phyloP scores from a whole-genome alignment of 495 filamentous ascomycete species.

The Penicillium maclennaniae region DNA sequence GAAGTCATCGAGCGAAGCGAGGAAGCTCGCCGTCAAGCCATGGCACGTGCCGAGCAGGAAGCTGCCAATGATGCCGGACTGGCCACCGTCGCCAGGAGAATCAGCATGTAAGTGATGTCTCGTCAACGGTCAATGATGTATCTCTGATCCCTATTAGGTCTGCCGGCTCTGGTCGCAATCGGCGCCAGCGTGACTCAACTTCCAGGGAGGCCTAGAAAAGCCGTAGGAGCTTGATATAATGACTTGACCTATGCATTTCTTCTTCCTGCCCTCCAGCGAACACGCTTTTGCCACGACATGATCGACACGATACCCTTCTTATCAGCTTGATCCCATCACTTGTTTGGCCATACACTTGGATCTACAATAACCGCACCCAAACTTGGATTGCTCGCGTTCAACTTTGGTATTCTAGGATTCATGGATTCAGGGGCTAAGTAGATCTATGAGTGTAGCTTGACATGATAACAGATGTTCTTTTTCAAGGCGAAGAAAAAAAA shows the following conservation, averaged over 20 bases:
- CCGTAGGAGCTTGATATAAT: slow-evolving; percentile 21
- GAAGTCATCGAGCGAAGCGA: slow-evolving; percentile 78
- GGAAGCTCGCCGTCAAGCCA: slow-evolving; percentile 71
- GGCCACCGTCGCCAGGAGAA: slow-evolving; percentile 76
- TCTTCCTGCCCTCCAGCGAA: slow-evolving; percentile 25
- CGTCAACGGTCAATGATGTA: not conserved
- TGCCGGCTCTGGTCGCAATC: slow-evolving; percentile 33
- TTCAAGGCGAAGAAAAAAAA: slow-evolving; percentile 10
- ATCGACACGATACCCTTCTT: slow-evolving; percentile 31
- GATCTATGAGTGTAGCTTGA: slow-evolving; percentile 10
- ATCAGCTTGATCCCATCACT: slow-evolving; percentile 22
- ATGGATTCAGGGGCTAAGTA: slow-evolving; percentile 2
- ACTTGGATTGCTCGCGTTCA: slow-evolving; percentile 13
- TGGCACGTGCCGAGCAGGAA: slow-evolving; percentile 78
- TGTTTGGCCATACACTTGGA: slow-evolving; percentile 13
- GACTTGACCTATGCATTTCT: slow-evolving; percentile 30
- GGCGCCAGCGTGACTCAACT: slow-evolving; percentile 30
- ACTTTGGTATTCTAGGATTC: slow-evolving; percentile 3
- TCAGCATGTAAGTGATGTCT: slow-evolving; percentile 81
- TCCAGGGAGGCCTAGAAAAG: slow-evolving; percentile 25
- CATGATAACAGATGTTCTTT: not conserved
- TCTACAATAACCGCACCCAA: slow-evolving; percentile 13
- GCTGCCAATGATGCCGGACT: slow-evolving; percentile 88
- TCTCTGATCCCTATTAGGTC: slow-evolving; percentile 31
- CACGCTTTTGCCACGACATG: slow-evolving; percentile 25